phyloP scores from a whole-genome alignment of 352 stramenopile species.

The Elongisporangium anandrum region DNA sequence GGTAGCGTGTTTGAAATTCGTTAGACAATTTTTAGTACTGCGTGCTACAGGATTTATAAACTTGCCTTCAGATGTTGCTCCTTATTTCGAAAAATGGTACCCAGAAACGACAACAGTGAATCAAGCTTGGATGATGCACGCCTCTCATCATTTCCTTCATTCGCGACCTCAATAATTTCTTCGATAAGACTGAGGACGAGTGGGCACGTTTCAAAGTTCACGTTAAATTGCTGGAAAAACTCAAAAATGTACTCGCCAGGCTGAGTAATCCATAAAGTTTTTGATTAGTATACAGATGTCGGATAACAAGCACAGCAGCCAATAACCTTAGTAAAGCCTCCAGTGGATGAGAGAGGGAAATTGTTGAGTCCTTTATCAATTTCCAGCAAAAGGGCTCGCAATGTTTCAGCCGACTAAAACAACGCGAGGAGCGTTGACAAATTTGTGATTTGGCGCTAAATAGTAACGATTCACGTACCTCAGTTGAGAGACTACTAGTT shows the following conservation, averaged over 20 bases:
- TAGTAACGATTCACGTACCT: constrained; percentile 29
- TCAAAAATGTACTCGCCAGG: constrained; percentile 88
- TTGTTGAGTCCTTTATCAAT: constrained; percentile 79
- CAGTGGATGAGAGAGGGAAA: constrained; percentile 66
- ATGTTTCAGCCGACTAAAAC: constrained; percentile 65
- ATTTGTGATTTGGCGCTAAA: constrained; percentile 3
- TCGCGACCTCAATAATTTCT: constrained; percentile 83
- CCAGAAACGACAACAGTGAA: constrained; percentile 75
- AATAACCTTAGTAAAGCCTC: constrained; percentile 78
- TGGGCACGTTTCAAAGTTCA: constrained; percentile 85
- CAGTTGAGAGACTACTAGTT: constrained; percentile 49
- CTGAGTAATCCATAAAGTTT: constrained; percentile 14
- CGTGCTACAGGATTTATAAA: not conserved
- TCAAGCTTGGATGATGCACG: constrained; percentile 74
- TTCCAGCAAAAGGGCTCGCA: constrained; percentile 79
- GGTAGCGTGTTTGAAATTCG: constrained; percentile 1
- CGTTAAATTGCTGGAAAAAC: constrained; percentile 89
- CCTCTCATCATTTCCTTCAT: constrained; percentile 61
- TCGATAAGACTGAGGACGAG: constrained; percentile 86
- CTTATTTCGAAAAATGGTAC: constrained; percentile 83
- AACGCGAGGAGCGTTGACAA: constrained; percentile 6
- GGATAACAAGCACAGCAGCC: not conserved
- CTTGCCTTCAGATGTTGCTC: constrained; percentile 66
- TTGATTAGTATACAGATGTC: not conserved
- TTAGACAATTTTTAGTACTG: not conserved